A percentile compares a stretch with the other conserved stretches of the same genome.
Evolutionary conservation across 164 flowering plant genomes (phyloP).

Genomic region (Piper longum): DNA sequence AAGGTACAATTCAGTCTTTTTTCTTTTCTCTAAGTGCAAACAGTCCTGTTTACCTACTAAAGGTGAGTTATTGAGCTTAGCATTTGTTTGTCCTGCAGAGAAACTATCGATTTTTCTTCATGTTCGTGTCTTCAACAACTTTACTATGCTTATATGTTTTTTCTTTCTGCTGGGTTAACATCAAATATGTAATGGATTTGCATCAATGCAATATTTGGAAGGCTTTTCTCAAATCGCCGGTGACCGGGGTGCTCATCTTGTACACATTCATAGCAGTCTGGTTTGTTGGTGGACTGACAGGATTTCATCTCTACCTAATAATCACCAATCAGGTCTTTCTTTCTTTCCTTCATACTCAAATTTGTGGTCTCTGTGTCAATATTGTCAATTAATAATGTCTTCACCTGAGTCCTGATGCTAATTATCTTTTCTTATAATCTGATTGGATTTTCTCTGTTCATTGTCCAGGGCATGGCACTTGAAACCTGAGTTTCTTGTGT

Average conservation of each 20-base stretch:
- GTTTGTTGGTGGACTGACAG: conserved; percentile 83
- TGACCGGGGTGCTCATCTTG: conserved; percentile 44
- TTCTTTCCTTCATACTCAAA: neutral
- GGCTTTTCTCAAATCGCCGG: conserved; percentile 36
- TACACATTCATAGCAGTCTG: conserved; percentile 52
- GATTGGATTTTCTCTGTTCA: too few relatives aligned
- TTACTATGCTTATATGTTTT: conserved; percentile 57
- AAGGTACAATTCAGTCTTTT: conserved; percentile 19
- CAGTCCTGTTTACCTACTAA: too few relatives aligned
- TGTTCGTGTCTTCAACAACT: conserved; percentile 62
- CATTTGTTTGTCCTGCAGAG: conserved; percentile 28
- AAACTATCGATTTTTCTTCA: conserved; percentile 66
- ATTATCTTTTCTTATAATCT: too few relatives aligned
- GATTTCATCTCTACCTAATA: conserved; percentile 54
- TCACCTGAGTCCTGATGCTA: too few relatives aligned
- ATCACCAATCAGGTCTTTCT: conserved; percentile 49
- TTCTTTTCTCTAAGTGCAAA: neutral
- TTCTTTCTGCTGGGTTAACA: conserved; percentile 50
- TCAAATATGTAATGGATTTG: conserved; percentile 26
- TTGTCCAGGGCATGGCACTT: too few relatives aligned
- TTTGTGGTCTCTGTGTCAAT: too few relatives aligned
- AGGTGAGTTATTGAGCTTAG: neutral
- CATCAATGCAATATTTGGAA: conserved; percentile 30
- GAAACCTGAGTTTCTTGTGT: too few relatives aligned
- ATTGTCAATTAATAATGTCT: too few relatives aligned